Conservation (phyloP, 116 monocot genomes). For the Trichopus zeylanicus region DNA sequence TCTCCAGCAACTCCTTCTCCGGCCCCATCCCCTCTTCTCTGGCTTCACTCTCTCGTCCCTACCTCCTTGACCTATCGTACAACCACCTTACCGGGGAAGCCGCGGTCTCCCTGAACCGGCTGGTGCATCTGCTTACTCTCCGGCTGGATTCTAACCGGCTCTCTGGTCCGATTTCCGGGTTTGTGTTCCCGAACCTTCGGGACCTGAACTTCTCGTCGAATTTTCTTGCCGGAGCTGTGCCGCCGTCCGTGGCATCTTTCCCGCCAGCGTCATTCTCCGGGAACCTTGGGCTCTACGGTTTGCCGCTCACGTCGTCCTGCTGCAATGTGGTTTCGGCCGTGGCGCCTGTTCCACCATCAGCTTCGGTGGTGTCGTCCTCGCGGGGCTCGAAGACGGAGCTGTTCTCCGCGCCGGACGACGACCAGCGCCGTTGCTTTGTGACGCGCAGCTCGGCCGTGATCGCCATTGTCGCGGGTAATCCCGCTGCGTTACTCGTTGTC, state of each 20-base stretch:
- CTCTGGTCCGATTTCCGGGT: constrained; percentile 38
- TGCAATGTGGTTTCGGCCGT: constrained; percentile 16
- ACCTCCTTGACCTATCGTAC: constrained; percentile 56
- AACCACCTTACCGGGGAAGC: constrained; percentile 55
- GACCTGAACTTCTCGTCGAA: constrained; percentile 66
- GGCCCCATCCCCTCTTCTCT: constrained; percentile 44
- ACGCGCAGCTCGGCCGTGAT: constrained; percentile 60
- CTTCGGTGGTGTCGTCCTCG: constrained; percentile 36
- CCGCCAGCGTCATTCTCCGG: constrained; percentile 36
- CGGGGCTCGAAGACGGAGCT: constrained; percentile 34
- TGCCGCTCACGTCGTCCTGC: constrained; percentile 44
- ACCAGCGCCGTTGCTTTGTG: constrained; percentile 2
- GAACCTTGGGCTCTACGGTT: constrained; percentile 61
- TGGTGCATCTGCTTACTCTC: constrained; percentile 51
- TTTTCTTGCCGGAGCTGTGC: constrained; percentile 43
- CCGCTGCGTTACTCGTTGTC: constrained; percentile 45
- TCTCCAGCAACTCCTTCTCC: constrained; percentile 60
- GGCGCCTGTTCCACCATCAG: constrained; percentile 12
- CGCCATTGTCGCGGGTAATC: constrained; percentile 65
- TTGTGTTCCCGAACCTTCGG: constrained; percentile 41
- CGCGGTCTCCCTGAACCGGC: constrained; percentile 29
- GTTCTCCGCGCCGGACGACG: too few relatives aligned
- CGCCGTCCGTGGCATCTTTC: constrained; percentile 34
- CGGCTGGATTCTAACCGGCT: constrained; percentile 55
- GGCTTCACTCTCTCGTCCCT: constrained; percentile 25